Evolutionary conservation across 768 basidiomycete genomes (phyloP).

Genomic region (Auriscalpium orientale): DNA sequence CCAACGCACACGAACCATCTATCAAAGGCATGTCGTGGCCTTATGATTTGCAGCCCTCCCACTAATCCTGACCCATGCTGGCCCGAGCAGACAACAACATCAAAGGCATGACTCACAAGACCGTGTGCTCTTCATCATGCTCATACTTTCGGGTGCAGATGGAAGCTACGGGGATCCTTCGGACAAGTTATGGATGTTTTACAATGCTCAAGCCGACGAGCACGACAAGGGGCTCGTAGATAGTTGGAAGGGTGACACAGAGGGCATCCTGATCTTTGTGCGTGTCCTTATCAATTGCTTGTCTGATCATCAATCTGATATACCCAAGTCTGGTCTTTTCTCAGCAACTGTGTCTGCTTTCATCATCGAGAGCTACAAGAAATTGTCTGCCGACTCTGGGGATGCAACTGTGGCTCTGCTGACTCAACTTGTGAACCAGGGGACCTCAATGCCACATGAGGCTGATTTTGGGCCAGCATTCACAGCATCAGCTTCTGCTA

Average conservation of each 20-base stretch:
- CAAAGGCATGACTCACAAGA: no score
- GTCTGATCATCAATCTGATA: no score
- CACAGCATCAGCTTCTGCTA: background rate
- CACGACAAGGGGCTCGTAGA: slow-evolving; percentile 4
- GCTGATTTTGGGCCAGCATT: background rate
- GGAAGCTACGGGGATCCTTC: no score
- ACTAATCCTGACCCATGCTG: no score
- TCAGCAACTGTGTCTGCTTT: slow-evolving; percentile 3
- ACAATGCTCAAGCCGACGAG: slow-evolving; percentile 1
- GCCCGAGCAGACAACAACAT: no score
- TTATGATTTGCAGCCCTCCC: no score
- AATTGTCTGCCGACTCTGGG: background rate
- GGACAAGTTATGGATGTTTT: background rate
- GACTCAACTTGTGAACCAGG: background rate
- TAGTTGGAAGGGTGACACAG: slow-evolving; percentile 3
- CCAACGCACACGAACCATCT: no score
- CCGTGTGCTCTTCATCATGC: no score
- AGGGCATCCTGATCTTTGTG: background rate
- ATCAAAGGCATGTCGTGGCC: no score
- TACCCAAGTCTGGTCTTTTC: background rate
- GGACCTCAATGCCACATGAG: background rate
- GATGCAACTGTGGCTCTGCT: background rate
- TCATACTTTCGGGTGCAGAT: no score
- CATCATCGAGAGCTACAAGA: slow-evolving; percentile 5
- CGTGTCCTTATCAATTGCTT: no score